Evolutionary conservation across 2,329 filamentous ascomycete genomes (phyloP).

Genomic region (Cercospora zeina): DNA sequence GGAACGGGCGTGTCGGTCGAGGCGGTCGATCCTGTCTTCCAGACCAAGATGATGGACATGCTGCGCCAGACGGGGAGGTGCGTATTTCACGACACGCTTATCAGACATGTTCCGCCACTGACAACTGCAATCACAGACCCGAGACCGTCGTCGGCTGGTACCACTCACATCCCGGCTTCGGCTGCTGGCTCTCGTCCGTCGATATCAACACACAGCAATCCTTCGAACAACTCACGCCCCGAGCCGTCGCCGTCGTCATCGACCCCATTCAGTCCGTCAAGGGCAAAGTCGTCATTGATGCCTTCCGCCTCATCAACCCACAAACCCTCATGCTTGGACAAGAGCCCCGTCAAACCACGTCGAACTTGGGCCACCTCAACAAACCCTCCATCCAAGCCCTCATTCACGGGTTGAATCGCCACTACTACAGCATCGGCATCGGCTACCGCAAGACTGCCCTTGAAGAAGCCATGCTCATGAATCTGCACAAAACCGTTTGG

Average conservation of each 20-base stretch:
- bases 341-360: slow-evolving; percentile 95
- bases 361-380: slow-evolving; percentile 95
- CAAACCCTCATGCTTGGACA: slow-evolving; percentile 98
- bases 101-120: slow-evolving; percentile 5
- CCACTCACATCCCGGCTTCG: slow-evolving; percentile 97
- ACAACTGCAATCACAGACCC: slow-evolving; percentile 58
- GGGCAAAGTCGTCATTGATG: slow-evolving; percentile 98
- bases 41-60: slow-evolving; percentile 99
- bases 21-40: slow-evolving; percentile 96
- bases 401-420: slow-evolving; percentile 94
- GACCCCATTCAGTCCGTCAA: slow-evolving; percentile 99
- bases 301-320: slow-evolving; percentile 96
- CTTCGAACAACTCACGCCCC: slow-evolving; percentile 97
- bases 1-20: slow-evolving; percentile 98
- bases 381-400: slow-evolving; percentile 99
- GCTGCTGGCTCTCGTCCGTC: slow-evolving; percentile 97
- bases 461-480: slow-evolving; percentile 99
- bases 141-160: slow-evolving; percentile 99
- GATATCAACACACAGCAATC: slow-evolving; percentile 99
- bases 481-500: slow-evolving; percentile 99
- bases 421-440: slow-evolving; percentile 99
- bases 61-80: slow-evolving; percentile 93
- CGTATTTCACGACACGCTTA: slow-evolving; percentile 32
- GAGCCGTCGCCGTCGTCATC: slow-evolving; percentile 95
- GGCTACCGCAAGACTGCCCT: slow-evolving; percentile 94